A percentile compares a stretch with the other conserved stretches of the same genome.
phyloP scores from a whole-genome alignment of 352 stramenopile genomes.

The Hyaloperonospora brassicae region DNA sequence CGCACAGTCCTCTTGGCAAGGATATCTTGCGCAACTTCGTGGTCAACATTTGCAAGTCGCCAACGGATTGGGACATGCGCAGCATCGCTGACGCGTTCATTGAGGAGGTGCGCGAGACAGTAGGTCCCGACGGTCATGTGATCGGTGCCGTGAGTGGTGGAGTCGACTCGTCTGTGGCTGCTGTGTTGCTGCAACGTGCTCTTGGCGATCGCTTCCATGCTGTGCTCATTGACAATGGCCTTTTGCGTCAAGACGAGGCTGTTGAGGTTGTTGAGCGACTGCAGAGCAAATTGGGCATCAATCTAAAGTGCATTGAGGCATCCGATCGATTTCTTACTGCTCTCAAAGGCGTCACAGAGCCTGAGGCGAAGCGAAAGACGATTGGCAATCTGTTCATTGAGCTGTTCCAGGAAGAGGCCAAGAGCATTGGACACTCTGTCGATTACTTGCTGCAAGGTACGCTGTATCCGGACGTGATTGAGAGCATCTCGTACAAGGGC shows the following conservation, averaged over 20 bases:
- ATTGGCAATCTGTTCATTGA: conserved; percentile 99
- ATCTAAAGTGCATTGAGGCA: conserved; percentile 96
- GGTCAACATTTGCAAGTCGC: conserved; percentile 90
- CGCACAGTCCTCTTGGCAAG: conserved; percentile 93
- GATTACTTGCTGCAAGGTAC: conserved; percentile 97
- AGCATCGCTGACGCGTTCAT: conserved; percentile 90
- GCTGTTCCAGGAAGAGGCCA: conserved; percentile 92
- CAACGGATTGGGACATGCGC: conserved; percentile 97
- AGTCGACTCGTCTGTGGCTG: conserved; percentile 98
- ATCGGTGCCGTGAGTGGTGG: conserved; percentile 97
- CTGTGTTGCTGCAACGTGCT: conserved; percentile 94
- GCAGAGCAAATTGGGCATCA: conserved; percentile 89
- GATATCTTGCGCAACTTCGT: conserved; percentile 97
- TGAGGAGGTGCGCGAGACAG: conserved; percentile 84
- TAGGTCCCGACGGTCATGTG: conserved; percentile 93
- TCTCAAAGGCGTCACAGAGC: conserved; percentile 92
- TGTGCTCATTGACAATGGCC: conserved; percentile 99
- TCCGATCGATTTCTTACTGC: conserved; percentile 92
- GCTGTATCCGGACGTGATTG: conserved; percentile 99
- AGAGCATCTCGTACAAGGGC: conserved; percentile 98
- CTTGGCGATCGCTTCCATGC: conserved; percentile 98
- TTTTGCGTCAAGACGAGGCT: conserved; percentile 94
- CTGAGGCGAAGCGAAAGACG: conserved; percentile 98
- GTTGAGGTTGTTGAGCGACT: conserved; percentile 86
- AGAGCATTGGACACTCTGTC: conserved; percentile 72